Conservation (phyloP, 306 rosid genomes). For the Mimosa bimucronata region DNA sequence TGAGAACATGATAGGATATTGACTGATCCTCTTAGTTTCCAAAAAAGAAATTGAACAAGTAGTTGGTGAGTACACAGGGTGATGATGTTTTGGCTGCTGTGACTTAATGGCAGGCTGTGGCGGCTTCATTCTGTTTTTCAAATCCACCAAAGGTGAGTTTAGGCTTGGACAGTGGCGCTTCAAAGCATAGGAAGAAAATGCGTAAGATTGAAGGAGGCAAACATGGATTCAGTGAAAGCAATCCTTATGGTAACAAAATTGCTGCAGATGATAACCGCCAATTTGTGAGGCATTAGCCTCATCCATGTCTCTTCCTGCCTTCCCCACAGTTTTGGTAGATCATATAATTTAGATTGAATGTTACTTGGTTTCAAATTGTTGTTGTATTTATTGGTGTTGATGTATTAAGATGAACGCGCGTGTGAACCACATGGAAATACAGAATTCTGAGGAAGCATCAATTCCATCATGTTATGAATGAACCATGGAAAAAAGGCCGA, state of each 20-base stretch:
- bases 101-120: constrained; percentile 66
- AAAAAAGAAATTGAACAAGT: background rate
- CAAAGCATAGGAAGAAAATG: constrained; percentile 68
- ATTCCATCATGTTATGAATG: too few species aligned
- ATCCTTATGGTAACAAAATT: constrained; percentile 63
- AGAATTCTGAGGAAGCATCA: too few species aligned
- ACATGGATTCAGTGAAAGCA: constrained; percentile 65
- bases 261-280: constrained; percentile 47
- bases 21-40: background rate
- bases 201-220: constrained; percentile 60
- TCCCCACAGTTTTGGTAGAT: constrained; percentile 42
- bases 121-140: constrained; percentile 81
- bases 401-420: too few species aligned
- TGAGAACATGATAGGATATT: background rate
- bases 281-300: constrained; percentile 46
- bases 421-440: too few species aligned
- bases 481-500: too few species aligned
- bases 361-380: background rate
- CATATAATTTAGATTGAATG: constrained; percentile 25
- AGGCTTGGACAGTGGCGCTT: constrained; percentile 80
- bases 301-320: background rate
- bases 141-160: constrained; percentile 86
- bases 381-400: too few species aligned
- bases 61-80: background rate
- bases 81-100: constrained; percentile 20